Base-by-base conservation (phyloP, 768 basidiomycete genomes). In the Fomitopsis serialis region DNA sequence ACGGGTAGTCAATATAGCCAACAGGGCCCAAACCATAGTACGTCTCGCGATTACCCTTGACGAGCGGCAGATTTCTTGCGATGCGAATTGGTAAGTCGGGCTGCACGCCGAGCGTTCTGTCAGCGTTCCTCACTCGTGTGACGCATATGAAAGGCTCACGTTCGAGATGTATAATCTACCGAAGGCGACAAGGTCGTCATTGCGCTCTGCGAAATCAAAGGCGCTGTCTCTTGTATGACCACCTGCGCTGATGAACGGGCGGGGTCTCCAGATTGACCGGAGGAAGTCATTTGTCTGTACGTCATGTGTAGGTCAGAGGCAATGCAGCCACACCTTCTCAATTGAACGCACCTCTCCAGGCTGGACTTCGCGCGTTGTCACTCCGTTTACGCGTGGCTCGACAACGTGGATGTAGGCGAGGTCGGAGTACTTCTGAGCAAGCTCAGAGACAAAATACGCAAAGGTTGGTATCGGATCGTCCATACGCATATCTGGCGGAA, bases 381-480 rank as follows among this genome's bases (percentile, higher is more conserved):
- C n/a, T 13, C 54, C 54, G 10, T 21, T 22, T 4, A 52, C 32
- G 2, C 58, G 46, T 13, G 70, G 62, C 57, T 71, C 67, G 7
- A 66, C 56, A 42, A 69, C 42, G 60, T 74, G 68, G 23, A 74
- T 35, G 62, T 74, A 74, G 22, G 68, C 73, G 2, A 73, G 61
- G 23, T 73, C 52, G 4, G 79, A 76, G 55, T 74, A 70, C 2
- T 51, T 51, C 9, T 62, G 50, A 25, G 63, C 65, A 15, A 87
- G 57, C 27, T 71, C 51, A 1, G 66, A 50, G 27, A 78, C 72
- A 36, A 84, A 54, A 61, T 82, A 72, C 0, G 69, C 58, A 68
- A 80, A 86, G 3, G 79, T 78, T 0, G 81, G 78, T 2, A 74
- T 66, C 0, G 82, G 82, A 50, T 85, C 73, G 1, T 58, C 51